Conservation (phyloP, 139 green algal genomes). For the Yamagishiella unicocca region DNA sequence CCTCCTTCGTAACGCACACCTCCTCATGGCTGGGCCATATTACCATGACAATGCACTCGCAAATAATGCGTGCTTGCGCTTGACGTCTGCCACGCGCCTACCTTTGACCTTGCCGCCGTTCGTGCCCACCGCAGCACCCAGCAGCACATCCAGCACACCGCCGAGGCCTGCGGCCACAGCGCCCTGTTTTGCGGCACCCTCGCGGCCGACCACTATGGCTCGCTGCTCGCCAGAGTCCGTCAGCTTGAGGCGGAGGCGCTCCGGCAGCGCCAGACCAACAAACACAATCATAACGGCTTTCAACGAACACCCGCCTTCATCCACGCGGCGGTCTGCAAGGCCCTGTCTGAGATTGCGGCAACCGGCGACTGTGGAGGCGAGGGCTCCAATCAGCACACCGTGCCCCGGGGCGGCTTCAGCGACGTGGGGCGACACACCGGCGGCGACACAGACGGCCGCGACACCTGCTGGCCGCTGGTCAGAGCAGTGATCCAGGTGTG, state of each 20-base stretch:
- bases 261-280: background rate
- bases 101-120: too few species aligned
- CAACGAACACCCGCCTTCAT: conserved; percentile 50
- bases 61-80: too few species aligned
- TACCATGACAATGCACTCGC: too few species aligned
- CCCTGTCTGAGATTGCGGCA: background rate
- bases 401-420: conserved; percentile 41
- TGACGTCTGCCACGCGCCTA: too few species aligned
- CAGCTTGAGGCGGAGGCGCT: background rate
- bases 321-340: background rate
- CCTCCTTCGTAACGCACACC: too few species aligned
- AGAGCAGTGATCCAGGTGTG: conserved; percentile 44
- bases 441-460: background rate
- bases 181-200: background rate
- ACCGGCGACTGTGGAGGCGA: background rate
- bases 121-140: background rate
- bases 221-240: background rate
- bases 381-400: background rate
- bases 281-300: background rate
- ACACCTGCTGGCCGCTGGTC: conserved; percentile 57
- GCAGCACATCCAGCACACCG: conserved; percentile 2
- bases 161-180: background rate
- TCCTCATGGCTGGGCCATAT: too few species aligned
- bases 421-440: conserved; percentile 58
- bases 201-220: background rate